Conservation (phyloP, 2,329 filamentous ascomycete genomes). For the Colletotrichum sp. region DNA sequence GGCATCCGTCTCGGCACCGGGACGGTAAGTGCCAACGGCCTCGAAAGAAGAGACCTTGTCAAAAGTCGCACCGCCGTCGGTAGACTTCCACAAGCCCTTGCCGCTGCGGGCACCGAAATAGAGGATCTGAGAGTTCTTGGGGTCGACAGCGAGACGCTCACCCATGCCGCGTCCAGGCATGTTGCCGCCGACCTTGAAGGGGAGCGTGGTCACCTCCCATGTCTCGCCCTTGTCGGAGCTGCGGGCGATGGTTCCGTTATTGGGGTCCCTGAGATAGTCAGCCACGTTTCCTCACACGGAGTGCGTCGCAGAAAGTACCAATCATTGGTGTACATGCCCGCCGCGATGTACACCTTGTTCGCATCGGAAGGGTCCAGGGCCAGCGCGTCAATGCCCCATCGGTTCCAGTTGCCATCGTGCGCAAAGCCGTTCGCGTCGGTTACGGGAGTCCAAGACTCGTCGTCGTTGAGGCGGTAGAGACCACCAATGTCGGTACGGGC, state of each 20-base stretch:
- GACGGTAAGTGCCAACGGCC: conserved; percentile 54
- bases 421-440: conserved; percentile 46
- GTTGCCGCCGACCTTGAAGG: conserved; percentile 67
- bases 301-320: conserved; percentile 38
- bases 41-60: conserved; percentile 58
- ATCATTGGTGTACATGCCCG: conserved; percentile 63
- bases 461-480: conserved; percentile 57
- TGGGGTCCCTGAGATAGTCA: conserved; percentile 50
- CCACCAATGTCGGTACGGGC: conserved; percentile 63
- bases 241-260: conserved; percentile 57
- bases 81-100: conserved; percentile 63
- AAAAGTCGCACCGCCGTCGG: conserved; percentile 53
- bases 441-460: conserved; percentile 61
- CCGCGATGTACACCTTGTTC: conserved; percentile 56
- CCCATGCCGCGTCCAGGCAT: conserved; percentile 66
- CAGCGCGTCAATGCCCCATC: conserved; percentile 63
- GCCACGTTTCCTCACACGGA: background rate
- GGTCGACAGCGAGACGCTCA: conserved; percentile 63
- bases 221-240: conserved; percentile 59
- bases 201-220: conserved; percentile 52
- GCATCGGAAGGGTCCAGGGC: conserved; percentile 60
- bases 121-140: conserved; percentile 59
- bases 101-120: conserved; percentile 65
- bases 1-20: conserved; percentile 45
- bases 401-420: conserved; percentile 50